These are phyloP conservation scores for Leptodontidium sp. DNA, from an alignment of 2,329 filamentous ascomycete genomes.

Conservation along the genomic window DNA sequence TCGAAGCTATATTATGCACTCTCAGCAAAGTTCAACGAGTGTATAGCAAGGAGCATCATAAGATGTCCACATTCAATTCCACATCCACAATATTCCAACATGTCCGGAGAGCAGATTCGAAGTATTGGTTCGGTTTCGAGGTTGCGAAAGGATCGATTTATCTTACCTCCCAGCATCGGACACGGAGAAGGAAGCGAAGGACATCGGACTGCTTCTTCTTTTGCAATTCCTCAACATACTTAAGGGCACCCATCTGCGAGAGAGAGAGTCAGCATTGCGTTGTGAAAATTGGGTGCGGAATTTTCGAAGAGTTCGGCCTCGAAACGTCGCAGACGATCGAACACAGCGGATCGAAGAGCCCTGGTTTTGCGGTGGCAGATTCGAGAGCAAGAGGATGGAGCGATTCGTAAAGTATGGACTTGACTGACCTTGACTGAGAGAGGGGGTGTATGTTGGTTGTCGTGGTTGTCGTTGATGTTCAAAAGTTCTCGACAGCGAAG, in stretches of 20 bases:
- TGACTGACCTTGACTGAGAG: conserved; percentile 32
- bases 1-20: conserved; percentile 99
- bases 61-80: conserved; percentile 43
- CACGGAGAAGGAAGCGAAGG: conserved; percentile 99
- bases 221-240: conserved; percentile 99
- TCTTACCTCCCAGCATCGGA: conserved; percentile 99
- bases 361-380: background rate
- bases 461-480: conserved; percentile 29
- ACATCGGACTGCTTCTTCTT: conserved; percentile 99
- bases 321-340: background rate
- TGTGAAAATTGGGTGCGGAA: background rate
- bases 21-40: conserved; percentile 99
- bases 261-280: conserved; percentile 1
- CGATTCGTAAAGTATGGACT: background rate
- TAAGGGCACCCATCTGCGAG: conserved; percentile 82
- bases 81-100: conserved; percentile 44
- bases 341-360: background rate
- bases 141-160: conserved; percentile 50
- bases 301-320: conserved; percentile 1
- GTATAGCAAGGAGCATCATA: conserved; percentile 75
- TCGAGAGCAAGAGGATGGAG: background rate
- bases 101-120: conserved; percentile 44
- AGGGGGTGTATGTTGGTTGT: conserved; percentile 25
- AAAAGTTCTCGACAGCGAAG: background rate
- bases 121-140: conserved; percentile 45